Evolutionary conservation across 768 basidiomycete genomes (phyloP).

Genomic region (Xerocomus spinulosus): DNA sequence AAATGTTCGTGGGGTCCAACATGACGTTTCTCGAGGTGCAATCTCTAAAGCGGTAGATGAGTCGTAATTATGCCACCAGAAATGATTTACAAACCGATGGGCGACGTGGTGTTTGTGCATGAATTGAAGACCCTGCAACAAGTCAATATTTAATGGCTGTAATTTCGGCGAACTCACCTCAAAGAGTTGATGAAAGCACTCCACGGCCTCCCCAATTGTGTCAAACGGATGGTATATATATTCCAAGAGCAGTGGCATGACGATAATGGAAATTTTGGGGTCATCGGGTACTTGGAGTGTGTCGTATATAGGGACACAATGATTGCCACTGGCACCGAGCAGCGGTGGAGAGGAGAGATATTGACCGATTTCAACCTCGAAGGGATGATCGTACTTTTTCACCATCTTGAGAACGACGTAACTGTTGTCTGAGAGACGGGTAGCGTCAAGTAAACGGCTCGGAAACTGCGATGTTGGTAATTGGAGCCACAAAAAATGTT

Average conservation of each 20-base stretch:
- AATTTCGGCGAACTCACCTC: conserved; percentile 15
- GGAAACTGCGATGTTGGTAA: conserved; percentile 9
- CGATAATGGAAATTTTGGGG: conserved; percentile 21
- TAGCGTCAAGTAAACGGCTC: conserved; percentile 23
- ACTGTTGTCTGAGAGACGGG: conserved; percentile 20
- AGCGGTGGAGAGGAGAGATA: conserved; percentile 7
- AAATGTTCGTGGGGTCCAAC: background rate
- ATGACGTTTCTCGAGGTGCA: background rate
- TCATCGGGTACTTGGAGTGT: conserved; percentile 9
- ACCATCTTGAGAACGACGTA: conserved; percentile 30
- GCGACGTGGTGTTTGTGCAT: background rate
- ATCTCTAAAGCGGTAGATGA: background rate
- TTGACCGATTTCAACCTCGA: conserved; percentile 28
- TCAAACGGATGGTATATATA: conserved; percentile 23
- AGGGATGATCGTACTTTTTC: conserved; percentile 5
- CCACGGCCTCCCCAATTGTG: conserved; percentile 12
- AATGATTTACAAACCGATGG: background rate
- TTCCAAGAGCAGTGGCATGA: conserved; percentile 34
- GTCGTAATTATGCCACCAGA: background rate
- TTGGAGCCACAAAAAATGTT: conserved; percentile 4
- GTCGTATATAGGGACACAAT: conserved; percentile 31
- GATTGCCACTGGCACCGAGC: conserved; percentile 18
- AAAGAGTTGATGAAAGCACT: conserved; percentile 29
- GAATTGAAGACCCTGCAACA: background rate
- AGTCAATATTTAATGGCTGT: background rate